Percentiles rank a stretch among this genome's conserved stretches.
These are phyloP conservation scores for Leucosporidium yakuticum DNA, from an alignment of 768 basidiomycete species.

Conservation along the genomic window DNA sequence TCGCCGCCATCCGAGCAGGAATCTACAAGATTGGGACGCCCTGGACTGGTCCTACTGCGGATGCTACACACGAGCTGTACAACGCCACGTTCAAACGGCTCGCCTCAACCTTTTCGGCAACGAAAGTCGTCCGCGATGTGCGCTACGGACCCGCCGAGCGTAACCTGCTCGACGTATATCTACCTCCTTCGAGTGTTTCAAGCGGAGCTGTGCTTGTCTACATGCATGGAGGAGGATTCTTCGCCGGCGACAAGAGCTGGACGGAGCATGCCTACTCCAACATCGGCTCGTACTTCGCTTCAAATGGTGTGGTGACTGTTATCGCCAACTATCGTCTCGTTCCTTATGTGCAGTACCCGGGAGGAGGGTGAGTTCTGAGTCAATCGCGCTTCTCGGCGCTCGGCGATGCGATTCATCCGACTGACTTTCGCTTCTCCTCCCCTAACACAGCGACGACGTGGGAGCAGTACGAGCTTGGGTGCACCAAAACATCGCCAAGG, in stretches of 20 bases:
- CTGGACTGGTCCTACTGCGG: no score
- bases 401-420: no score
- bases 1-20: no score
- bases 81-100: background rate
- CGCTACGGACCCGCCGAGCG: slow-evolving; percentile 19
- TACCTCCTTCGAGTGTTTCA: background rate
- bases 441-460: slow-evolving; percentile 11
- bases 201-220: slow-evolving; percentile 7
- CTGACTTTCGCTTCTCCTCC: background rate
- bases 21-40: no score
- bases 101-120: background rate
- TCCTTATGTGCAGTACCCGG: slow-evolving; percentile 7
- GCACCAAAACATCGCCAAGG: slow-evolving; percentile 7
- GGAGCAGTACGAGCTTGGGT: slow-evolving; percentile 14
- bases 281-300: slow-evolving; percentile 17
- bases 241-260: slow-evolving; percentile 16
- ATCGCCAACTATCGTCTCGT: slow-evolving; percentile 23
- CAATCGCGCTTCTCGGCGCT: no score
- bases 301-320: slow-evolving; percentile 9
- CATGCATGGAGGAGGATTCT: slow-evolving; percentile 23
- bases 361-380: background rate
- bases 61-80: slow-evolving; percentile 5
- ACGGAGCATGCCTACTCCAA: slow-evolving; percentile 17
- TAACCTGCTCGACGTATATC: slow-evolving; percentile 14
- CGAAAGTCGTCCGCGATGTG: slow-evolving; percentile 10